Evolutionary conservation across 345 rosid genomes (phyloP).

Genomic region (Moricandia arvensis): DNA sequence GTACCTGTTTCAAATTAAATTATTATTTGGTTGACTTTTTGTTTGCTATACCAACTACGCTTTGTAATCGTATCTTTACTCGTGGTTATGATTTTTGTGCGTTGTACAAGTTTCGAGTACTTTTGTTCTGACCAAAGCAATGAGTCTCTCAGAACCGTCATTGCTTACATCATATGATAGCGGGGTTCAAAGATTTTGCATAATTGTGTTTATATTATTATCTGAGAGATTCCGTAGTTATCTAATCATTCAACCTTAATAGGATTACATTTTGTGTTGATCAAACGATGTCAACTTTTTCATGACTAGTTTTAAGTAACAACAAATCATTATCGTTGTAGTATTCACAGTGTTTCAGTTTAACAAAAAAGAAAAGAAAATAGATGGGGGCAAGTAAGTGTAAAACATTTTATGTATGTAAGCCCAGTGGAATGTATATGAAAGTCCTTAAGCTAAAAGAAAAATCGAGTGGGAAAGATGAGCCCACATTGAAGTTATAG

Average conservation of each 20-base stretch:
- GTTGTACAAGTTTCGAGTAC: slow-evolving; percentile 4
- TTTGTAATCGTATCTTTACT: slow-evolving; percentile 21
- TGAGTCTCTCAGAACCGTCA: slow-evolving; percentile 9
- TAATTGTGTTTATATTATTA: background rate
- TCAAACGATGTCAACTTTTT: too few species aligned
- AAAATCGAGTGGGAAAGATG: background rate
- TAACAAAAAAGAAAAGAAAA: too few species aligned
- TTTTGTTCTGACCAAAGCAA: background rate
- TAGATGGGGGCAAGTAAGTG: too few species aligned
- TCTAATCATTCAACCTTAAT: too few species aligned
- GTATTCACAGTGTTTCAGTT: too few species aligned
- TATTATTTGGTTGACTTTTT: slow-evolving; percentile 14
- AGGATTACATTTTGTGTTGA: too few species aligned
- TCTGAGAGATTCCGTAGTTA: background rate
- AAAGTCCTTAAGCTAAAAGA: too few species aligned
- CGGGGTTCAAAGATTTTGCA: background rate
- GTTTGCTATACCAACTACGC: background rate
- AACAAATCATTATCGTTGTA: too few species aligned
- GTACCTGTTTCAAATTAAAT: background rate
- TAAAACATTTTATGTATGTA: too few species aligned
- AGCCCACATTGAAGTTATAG: background rate
- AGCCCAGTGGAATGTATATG: too few species aligned
- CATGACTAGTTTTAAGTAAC: too few species aligned
- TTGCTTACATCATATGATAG: slow-evolving; percentile 12
- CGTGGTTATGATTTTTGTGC: slow-evolving; percentile 1